A percentile compares a stretch with the other conserved stretches of the same genome.
phyloP scores from a whole-genome alignment of 2,329 filamentous ascomycete species.

The Claviceps paspali region DNA sequence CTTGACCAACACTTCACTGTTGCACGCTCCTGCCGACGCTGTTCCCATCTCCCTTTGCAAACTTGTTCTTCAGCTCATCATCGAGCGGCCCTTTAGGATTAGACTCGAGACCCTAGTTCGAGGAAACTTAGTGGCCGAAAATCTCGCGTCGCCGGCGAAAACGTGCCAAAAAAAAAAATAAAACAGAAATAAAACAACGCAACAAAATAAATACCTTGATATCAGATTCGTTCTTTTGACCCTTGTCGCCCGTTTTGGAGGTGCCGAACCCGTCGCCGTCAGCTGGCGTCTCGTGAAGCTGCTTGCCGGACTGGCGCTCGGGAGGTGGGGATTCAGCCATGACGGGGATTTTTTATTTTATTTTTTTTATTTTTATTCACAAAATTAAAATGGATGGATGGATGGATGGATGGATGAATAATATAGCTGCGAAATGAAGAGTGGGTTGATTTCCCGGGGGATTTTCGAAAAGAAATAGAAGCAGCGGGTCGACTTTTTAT shows the following conservation, averaged over 20 bases:
- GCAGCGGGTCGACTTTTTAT: too few species aligned
- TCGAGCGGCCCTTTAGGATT: conserved; percentile 55
- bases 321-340: conserved; percentile 72
- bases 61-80: conserved; percentile 44
- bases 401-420: too few species aligned
- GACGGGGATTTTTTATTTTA: conserved; percentile 18
- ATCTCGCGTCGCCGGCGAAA: too few species aligned
- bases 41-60: conserved; percentile 29
- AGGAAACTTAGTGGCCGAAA: too few species aligned
- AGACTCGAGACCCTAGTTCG: conserved; percentile 33
- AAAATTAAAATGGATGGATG: too few species aligned
- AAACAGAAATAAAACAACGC: not conserved
- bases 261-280: conserved; percentile 43
- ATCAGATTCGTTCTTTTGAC: conserved; percentile 34
- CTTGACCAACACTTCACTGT: conserved; percentile 3
- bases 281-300: conserved; percentile 42
- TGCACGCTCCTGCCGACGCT: conserved; percentile 1
- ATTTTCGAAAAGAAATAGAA: too few species aligned
- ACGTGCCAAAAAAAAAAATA: not conserved
- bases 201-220: conserved; percentile 33
- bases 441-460: too few species aligned
- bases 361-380: conserved; percentile 9
- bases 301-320: conserved; percentile 48
- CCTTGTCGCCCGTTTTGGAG: conserved; percentile 38
- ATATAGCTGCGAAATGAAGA: too few species aligned